phyloP scores from a whole-genome alignment of 495 filamentous ascomycete genomes.

The Lasiosphaeriaceae sp. region DNA sequence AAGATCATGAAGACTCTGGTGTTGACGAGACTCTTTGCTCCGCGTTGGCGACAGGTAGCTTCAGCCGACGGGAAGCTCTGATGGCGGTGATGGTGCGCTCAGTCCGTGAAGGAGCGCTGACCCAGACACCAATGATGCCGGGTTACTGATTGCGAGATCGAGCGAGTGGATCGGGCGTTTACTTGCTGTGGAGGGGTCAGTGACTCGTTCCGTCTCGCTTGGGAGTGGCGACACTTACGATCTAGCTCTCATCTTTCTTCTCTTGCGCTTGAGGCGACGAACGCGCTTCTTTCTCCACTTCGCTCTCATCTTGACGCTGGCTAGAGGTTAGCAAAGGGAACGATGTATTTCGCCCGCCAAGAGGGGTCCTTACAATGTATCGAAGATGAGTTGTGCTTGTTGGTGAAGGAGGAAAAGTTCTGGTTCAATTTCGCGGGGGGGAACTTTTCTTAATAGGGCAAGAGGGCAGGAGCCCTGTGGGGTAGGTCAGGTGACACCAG shows the following conservation, averaged over 20 bases:
- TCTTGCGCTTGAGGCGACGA: conserved; percentile 96
- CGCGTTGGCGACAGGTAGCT: conserved; percentile 14
- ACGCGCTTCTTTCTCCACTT: conserved; percentile 99
- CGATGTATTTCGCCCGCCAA: background rate
- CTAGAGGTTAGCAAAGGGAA: conserved; percentile 10
- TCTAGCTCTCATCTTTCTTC: conserved; percentile 96
- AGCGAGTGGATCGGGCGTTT: conserved; percentile 49
- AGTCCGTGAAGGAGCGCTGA: conserved; percentile 13
- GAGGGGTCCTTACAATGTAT: conserved; percentile 4
- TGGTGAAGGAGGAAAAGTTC: conserved; percentile 24
- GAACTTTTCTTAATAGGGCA: conserved; percentile 27
- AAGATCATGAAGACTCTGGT: background rate
- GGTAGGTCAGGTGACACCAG: conserved; percentile 27
- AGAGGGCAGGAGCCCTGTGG: conserved; percentile 33
- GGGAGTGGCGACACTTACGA: conserved; percentile 55
- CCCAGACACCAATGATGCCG: conserved; percentile 7
- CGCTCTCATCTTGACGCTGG: conserved; percentile 79
- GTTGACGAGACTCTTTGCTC: conserved; percentile 14
- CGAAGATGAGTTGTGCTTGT: conserved; percentile 29
- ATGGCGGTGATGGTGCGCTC: conserved; percentile 12
- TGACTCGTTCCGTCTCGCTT: conserved; percentile 10
- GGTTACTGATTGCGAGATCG: conserved; percentile 33
- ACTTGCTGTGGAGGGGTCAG: conserved; percentile 57
- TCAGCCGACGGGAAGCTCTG: conserved; percentile 19
- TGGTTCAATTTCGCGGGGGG: conserved; percentile 26